Evolutionary conservation across 192 early-diverging fungal genomes (phyloP), one percentile per base, ranked within the genome.

Genomic region (Backusella sp.): DNA sequence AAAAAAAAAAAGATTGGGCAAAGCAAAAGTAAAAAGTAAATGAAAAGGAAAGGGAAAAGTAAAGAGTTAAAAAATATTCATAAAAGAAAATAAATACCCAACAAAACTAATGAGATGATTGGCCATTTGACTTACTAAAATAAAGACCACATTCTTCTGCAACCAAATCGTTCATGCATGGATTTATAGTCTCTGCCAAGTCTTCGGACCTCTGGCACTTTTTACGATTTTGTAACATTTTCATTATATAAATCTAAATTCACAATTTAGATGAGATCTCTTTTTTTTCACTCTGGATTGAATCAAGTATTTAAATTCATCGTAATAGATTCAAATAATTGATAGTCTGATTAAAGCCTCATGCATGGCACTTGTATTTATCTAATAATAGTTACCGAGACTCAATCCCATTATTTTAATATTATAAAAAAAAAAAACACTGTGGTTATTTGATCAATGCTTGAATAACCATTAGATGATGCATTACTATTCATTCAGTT

Each of bases 111-210:
- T 26, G 23, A 59, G 1, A 59, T 26, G n/a, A 59, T 59, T 59
- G 53, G 53, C 53, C 53, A 59, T 59, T 59, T 59, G 53, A 59
- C 53, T 59, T 59, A 59, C 53, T 59, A 59, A 59, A 59, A 59
- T 59, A 26, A 59, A 59, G 53, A 59, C 23, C 2, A 59, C 53
- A 59, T 59, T 59, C 53, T 59, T 59, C 53, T 59, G 53, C 53
- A 59, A 59, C 53, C 53, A 59, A 59, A 59, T 23, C 53, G 23
- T 59, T 59, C 53, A 59, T 59, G 53, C 53, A 59, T 59, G 11
- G 53, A 59, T 59, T 59, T 26, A 26, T 59, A 59, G 53, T 2
- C 23, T 23, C 53, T 59, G 53, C 53, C 53, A 59, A 59, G 53
- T 59, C 53, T 59, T 59, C 53, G 53, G 53, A 59, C 53, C 21